A percentile compares a stretch with the other conserved stretches of the same genome.
Evolutionary conservation across 495 filamentous ascomycete species (phyloP).

Genomic region (Penicillium turbatum): DNA sequence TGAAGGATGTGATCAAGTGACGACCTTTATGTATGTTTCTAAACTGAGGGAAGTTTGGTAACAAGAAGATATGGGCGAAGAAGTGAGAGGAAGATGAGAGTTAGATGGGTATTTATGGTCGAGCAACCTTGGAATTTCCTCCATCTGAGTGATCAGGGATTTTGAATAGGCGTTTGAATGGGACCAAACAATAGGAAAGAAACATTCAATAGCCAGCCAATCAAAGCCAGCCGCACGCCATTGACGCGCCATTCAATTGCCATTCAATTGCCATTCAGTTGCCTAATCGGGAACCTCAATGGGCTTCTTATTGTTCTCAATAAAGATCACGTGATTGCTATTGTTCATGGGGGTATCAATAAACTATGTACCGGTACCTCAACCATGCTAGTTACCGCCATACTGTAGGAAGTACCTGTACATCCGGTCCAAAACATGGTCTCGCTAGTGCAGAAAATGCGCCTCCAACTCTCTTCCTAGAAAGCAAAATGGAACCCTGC

Average conservation of each 20-base stretch:
- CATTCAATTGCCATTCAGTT: constrained; percentile 6
- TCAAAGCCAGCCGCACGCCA: background rate
- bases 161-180: constrained; percentile 6
- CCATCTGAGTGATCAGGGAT: background rate
- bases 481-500: constrained; percentile 7
- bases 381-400: background rate
- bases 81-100: background rate
- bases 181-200: constrained; percentile 5
- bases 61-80: background rate
- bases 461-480: constrained; percentile 8
- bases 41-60: too few species aligned
- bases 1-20: background rate
- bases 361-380: constrained; percentile 7
- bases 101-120: background rate
- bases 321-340: constrained; percentile 9
- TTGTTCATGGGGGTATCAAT: constrained; percentile 9
- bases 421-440: background rate
- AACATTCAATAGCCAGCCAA: constrained; percentile 6
- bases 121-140: background rate
- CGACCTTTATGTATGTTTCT: background rate
- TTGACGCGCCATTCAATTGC: background rate
- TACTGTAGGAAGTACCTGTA: background rate
- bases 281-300: constrained; percentile 4
- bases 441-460: constrained; percentile 7
- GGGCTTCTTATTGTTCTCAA: constrained; percentile 7